Evolutionary conservation across 1,139 yeast genomes (phyloP).

Genomic region (Sugiyamaella japonica): DNA sequence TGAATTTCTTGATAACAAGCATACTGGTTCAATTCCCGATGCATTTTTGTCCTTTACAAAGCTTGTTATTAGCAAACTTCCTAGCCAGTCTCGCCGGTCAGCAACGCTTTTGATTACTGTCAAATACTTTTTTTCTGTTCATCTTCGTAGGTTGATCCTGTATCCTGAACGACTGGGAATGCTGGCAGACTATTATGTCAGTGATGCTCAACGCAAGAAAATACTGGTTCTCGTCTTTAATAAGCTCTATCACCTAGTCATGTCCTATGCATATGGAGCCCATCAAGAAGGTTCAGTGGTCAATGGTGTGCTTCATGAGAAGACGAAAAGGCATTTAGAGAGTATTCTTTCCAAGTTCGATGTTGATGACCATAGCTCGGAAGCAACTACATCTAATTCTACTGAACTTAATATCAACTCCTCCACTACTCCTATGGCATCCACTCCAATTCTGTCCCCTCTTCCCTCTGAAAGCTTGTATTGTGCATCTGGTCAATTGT

Average conservation of each 20-base stretch:
- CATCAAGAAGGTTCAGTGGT: constrained; percentile 21
- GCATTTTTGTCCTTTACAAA: constrained; percentile 29
- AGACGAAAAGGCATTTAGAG: constrained; percentile 22
- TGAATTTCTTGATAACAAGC: constrained; percentile 28
- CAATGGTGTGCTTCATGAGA: constrained; percentile 11
- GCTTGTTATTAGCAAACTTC: constrained; percentile 28
- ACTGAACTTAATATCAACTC: not conserved
- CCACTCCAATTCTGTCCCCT: constrained; percentile 10
- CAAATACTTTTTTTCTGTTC: constrained; percentile 32
- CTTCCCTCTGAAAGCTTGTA: constrained; percentile 17
- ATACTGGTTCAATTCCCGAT: constrained; percentile 31
- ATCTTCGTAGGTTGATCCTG: constrained; percentile 28
- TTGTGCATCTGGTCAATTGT: constrained; percentile 33
- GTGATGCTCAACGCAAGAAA: constrained; percentile 33
- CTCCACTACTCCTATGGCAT: constrained; percentile 2
- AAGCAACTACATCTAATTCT: not conserved
- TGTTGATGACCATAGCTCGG: constrained; percentile 2
- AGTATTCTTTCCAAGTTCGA: constrained; percentile 15
- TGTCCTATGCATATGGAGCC: constrained; percentile 24
- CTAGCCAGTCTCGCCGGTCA: constrained; percentile 21
- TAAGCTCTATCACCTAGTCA: constrained; percentile 21
- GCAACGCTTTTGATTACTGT: constrained; percentile 29
- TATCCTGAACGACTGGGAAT: constrained; percentile 34
- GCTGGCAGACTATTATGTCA: constrained; percentile 29
- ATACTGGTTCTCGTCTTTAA: constrained; percentile 30